phyloP scores from a whole-genome alignment of 176 grass and related monocot species.

The Oryza meridionalis region DNA sequence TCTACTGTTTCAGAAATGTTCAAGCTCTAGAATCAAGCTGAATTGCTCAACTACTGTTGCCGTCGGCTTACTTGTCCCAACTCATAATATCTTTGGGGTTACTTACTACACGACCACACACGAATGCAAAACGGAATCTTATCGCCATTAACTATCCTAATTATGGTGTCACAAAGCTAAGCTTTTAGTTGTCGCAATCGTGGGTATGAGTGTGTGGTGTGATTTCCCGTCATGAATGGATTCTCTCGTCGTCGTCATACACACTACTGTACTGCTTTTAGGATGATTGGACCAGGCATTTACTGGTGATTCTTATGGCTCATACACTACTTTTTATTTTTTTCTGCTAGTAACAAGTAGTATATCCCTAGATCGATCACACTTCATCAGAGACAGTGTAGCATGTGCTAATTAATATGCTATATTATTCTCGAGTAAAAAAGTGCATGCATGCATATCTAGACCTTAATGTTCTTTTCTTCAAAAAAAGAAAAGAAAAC shows the following conservation, averaged over 20 bases:
- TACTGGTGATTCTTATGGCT: background rate
- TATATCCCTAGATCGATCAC: background rate
- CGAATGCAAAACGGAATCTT: background rate
- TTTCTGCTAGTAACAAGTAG: background rate
- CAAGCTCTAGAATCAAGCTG: background rate
- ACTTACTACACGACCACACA: background rate
- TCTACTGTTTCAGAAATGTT: background rate
- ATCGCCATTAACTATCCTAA: background rate
- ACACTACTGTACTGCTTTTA: conserved; percentile 2
- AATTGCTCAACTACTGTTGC: background rate
- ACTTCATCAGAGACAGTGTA: background rate
- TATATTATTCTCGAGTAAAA: background rate
- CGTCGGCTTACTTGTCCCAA: background rate
- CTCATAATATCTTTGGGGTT: background rate
- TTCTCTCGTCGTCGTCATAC: conserved; percentile 7
- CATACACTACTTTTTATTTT: background rate
- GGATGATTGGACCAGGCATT: conserved; percentile 35
- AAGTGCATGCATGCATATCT: no score
- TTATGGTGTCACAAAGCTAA: background rate
- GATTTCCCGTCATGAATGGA: conserved; percentile 22
- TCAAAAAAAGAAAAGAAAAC: background rate
- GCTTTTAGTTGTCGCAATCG: conserved; percentile 27
- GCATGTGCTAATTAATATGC: background rate
- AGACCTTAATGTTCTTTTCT: background rate
- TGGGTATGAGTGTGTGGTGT: background rate